phyloP scores from a whole-genome alignment of 805 yeast genomes.

The Saccharomycopsis sp. region DNA sequence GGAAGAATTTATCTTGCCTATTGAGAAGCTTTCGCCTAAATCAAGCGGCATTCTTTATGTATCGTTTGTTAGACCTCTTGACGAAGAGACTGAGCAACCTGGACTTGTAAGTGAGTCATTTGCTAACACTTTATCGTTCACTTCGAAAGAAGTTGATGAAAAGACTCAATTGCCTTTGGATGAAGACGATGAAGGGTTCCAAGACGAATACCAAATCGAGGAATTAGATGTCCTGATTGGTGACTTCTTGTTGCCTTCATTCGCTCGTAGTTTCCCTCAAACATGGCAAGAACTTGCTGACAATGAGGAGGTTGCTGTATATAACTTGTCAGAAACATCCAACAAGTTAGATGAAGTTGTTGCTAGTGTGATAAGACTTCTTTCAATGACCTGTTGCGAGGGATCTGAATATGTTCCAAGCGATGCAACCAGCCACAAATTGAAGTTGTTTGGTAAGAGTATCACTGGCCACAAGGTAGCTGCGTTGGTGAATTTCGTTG shows the following conservation, averaged over 20 bases:
- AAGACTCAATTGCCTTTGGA: constrained; percentile 59
- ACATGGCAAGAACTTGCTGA: constrained; percentile 64
- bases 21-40: constrained; percentile 66
- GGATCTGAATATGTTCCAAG: constrained; percentile 56
- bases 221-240: constrained; percentile 69
- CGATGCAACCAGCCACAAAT: constrained; percentile 49
- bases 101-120: constrained; percentile 41
- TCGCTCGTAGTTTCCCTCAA: constrained; percentile 66
- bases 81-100: constrained; percentile 26
- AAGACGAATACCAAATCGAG: constrained; percentile 90
- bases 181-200: constrained; percentile 74
- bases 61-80: constrained; percentile 57
- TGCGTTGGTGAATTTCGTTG: constrained; percentile 37
- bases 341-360: constrained; percentile 51
- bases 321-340: constrained; percentile 42
- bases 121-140: constrained; percentile 63
- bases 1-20: constrained; percentile 71
- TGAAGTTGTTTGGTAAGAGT: constrained; percentile 81
- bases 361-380: constrained; percentile 41
- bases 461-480: constrained; percentile 41
- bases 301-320: constrained; percentile 56
- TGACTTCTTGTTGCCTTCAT: constrained; percentile 74
- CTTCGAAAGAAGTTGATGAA: constrained; percentile 73
- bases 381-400: constrained; percentile 69
- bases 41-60: constrained; percentile 72